Evolutionary conservation across 331 rosid genomes (phyloP).

Genomic region (Rhamnella rubrinervis): DNA sequence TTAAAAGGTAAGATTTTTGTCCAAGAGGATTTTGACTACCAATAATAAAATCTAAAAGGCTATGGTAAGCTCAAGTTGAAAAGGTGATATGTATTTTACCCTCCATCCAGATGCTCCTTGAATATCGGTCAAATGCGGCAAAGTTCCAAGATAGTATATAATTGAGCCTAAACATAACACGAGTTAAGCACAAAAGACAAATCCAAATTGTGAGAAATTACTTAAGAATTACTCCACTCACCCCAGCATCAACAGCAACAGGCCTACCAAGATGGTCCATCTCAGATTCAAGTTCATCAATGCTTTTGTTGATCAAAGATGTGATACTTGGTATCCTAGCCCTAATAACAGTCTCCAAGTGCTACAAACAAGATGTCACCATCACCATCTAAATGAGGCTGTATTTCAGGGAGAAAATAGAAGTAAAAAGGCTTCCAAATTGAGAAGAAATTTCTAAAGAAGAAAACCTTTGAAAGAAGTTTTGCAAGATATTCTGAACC

Average conservation of each 20-base stretch:
- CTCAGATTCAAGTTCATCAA: constrained; percentile 93
- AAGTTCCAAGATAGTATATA: constrained; percentile 90
- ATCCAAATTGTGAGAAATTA: not conserved
- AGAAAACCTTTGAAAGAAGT: constrained; percentile 82
- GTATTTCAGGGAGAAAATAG: constrained; percentile 5
- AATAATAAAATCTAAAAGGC: not conserved
- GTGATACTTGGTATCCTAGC: constrained; percentile 85
- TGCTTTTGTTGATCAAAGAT: constrained; percentile 81
- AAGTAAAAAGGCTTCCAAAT: not conserved
- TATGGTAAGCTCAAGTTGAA: constrained; percentile 8
- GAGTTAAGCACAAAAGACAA: constrained; percentile 13
- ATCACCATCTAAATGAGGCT: constrained; percentile 27
- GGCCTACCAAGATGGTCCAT: constrained; percentile 96
- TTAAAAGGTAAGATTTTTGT: not conserved
- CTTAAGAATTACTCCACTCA: constrained; percentile 35
- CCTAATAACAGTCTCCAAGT: constrained; percentile 82
- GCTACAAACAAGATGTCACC: constrained; percentile 47
- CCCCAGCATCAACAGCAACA: constrained; percentile 95
- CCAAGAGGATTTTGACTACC: not conserved
- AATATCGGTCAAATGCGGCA: constrained; percentile 97
- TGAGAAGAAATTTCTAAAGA: not conserved
- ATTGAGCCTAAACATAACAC: constrained; percentile 66
- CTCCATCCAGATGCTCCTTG: constrained; percentile 99
- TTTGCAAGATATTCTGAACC: constrained; percentile 99
- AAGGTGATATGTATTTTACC: constrained; percentile 46